A percentile compares a stretch with the other conserved stretches of the same genome.
These are phyloP conservation scores for Suhomyces coccinellae DNA, from an alignment of 1,139 yeast genomes.

Conservation along the genomic window DNA sequence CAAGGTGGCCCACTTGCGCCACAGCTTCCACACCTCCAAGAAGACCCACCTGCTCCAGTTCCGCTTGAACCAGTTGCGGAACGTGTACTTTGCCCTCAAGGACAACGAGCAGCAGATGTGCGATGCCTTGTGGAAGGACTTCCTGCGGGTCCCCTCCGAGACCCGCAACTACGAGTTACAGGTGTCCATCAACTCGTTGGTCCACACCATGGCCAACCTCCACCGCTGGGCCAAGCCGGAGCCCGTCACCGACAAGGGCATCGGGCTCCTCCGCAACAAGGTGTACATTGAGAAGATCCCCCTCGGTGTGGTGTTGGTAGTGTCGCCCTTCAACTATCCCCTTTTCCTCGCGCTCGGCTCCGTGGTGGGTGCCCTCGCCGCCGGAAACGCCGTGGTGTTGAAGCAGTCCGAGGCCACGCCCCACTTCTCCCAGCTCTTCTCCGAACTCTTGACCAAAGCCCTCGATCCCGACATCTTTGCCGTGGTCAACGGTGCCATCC, in stretches of 20 bases:
- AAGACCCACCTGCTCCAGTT: slow-evolving; percentile 56
- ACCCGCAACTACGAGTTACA: slow-evolving; percentile 58
- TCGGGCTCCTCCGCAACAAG: slow-evolving; percentile 46
- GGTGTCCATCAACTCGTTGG: slow-evolving; percentile 54
- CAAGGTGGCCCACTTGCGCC: slow-evolving; percentile 43
- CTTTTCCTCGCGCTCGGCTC: slow-evolving; percentile 64
- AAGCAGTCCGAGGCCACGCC: slow-evolving; percentile 83
- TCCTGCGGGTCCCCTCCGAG: slow-evolving; percentile 64
- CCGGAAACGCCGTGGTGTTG: slow-evolving; percentile 79
- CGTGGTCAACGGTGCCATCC: slow-evolving; percentile 72
- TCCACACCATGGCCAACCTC: slow-evolving; percentile 59
- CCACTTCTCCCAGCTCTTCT: slow-evolving; percentile 54
- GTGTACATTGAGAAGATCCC: slow-evolving; percentile 66
- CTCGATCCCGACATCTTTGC: slow-evolving; percentile 57
- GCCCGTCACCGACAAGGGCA: slow-evolving; percentile 44
- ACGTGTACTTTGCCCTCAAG: slow-evolving; percentile 61
- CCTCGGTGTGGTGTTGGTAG: slow-evolving; percentile 71
- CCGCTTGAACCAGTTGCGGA: slow-evolving; percentile 65
- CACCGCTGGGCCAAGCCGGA: slow-evolving; percentile 63
- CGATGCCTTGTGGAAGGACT: slow-evolving; percentile 64
- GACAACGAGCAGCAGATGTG: slow-evolving; percentile 59
- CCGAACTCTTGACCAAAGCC: slow-evolving; percentile 54
- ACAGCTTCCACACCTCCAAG: slow-evolving; percentile 46
- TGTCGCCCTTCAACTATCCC: slow-evolving; percentile 91
- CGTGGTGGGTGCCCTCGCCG: slow-evolving; percentile 78